phyloP scores from a whole-genome alignment of 371 early-diverging fungal genomes.

The Mucor piriformis region DNA sequence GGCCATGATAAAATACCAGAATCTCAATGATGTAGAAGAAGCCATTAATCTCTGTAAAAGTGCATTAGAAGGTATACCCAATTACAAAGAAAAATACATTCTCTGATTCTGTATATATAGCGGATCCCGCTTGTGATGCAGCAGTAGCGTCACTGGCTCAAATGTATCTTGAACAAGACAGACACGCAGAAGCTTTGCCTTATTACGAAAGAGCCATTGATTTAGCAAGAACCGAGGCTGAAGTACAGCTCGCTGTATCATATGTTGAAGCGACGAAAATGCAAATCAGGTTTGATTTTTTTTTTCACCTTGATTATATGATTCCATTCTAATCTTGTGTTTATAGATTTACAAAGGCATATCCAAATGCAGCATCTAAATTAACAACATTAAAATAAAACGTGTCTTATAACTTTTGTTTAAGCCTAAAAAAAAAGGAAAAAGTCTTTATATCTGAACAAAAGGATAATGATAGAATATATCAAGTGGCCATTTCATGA shows the following conservation, averaged over 20 bases:
- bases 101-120: background rate
- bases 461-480: too few species aligned
- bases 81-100: slow-evolving; percentile 38
- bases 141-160: slow-evolving; percentile 91
- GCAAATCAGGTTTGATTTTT: slow-evolving; percentile 20
- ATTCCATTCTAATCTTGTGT: too few species aligned
- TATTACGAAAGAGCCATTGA: slow-evolving; percentile 83
- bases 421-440: too few species aligned
- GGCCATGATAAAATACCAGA: slow-evolving; percentile 83
- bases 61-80: slow-evolving; percentile 84
- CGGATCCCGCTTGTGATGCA: slow-evolving; percentile 68
- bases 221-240: slow-evolving; percentile 85
- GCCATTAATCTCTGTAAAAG: slow-evolving; percentile 78
- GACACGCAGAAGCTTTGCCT: slow-evolving; percentile 77
- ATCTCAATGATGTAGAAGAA: slow-evolving; percentile 67
- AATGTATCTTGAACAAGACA: slow-evolving; percentile 82
- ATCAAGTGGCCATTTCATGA: too few species aligned
- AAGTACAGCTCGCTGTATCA: slow-evolving; percentile 82
- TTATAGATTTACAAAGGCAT: slow-evolving; percentile 42
- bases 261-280: slow-evolving; percentile 64
- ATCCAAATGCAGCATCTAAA: slow-evolving; percentile 45
- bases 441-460: too few species aligned
- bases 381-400: slow-evolving; percentile 23
- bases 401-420: too few species aligned
- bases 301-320: too few species aligned